Percentiles rank a stretch among this genome's conserved stretches.
Evolutionary conservation across 2,329 filamentous ascomycete genomes (phyloP).

Genomic region (Epichloe baconii): DNA sequence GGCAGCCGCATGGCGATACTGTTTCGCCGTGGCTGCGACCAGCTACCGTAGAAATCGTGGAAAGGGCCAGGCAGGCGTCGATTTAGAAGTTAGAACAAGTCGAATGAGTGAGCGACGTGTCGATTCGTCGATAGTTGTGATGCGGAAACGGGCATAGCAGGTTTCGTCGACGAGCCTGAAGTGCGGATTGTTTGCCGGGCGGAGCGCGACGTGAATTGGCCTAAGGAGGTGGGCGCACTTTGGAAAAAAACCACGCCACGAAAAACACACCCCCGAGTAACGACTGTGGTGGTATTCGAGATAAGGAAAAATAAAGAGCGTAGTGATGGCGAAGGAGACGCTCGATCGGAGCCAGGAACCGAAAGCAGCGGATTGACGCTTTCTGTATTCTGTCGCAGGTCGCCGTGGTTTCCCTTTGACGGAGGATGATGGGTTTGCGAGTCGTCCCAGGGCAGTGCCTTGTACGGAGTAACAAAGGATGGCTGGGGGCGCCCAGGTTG

Average conservation of each 20-base stretch:
- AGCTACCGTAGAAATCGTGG: neutral
- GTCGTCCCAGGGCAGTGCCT: neutral
- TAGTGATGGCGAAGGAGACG: conserved; percentile 6
- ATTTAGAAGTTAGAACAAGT: neutral
- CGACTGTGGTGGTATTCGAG: neutral
- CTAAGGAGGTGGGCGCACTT: neutral
- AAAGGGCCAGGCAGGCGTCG: neutral
- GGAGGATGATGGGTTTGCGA: conserved; percentile 5
- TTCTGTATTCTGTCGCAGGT: conserved; percentile 2
- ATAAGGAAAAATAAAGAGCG: conserved; percentile 8
- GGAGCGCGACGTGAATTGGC: neutral
- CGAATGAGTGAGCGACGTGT: neutral
- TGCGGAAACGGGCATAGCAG: conserved; percentile 4
- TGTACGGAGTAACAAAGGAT: conserved; percentile 5
- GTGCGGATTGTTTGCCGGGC: neutral
- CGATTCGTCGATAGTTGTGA: conserved; percentile 1
- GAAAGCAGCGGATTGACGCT: conserved; percentile 3
- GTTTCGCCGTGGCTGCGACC: conserved; percentile 7
- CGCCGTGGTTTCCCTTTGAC: conserved; percentile 3
- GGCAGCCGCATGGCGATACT: conserved; percentile 34
- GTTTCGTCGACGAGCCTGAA: neutral
- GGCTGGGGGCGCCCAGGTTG: conserved; percentile 5
- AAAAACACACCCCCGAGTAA: neutral
- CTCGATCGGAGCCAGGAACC: conserved; percentile 1
- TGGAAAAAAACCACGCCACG: neutral